Evolutionary conservation across 768 basidiomycete genomes (phyloP).

Genomic region (Termitomyces sp.): DNA sequence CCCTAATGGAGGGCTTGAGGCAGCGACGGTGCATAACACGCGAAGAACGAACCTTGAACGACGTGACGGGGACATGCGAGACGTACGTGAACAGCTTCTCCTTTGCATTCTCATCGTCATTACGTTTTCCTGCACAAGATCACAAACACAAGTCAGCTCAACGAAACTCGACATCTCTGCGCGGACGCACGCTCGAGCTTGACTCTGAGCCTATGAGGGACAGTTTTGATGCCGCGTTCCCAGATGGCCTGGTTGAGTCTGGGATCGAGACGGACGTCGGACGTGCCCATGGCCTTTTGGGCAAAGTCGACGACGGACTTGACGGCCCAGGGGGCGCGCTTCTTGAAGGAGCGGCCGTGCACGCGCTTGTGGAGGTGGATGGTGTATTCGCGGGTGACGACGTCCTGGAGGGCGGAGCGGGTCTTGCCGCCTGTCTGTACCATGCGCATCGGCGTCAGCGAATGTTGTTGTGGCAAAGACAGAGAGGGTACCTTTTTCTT

Average conservation of each 20-base stretch:
- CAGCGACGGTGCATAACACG: background rate
- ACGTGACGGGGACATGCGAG: constrained; percentile 65
- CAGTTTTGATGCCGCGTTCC: constrained; percentile 90
- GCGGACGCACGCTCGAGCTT: constrained; percentile 86
- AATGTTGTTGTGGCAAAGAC: constrained; percentile 1
- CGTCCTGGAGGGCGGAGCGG: constrained; percentile 95
- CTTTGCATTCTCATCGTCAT: constrained; percentile 98
- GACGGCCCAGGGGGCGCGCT: constrained; percentile 94
- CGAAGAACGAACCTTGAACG: constrained; percentile 70
- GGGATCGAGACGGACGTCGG: constrained; percentile 91
- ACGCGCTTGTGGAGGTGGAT: constrained; percentile 96
- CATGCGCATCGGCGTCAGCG: background rate
- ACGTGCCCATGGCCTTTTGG: constrained; percentile 91
- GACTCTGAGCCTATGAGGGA: constrained; percentile 87
- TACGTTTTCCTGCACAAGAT: constrained; percentile 73
- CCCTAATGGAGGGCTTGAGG: constrained; percentile 40
- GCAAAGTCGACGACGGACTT: constrained; percentile 93
- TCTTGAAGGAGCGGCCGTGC: constrained; percentile 92
- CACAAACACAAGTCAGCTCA: background rate
- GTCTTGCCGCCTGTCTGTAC: constrained; percentile 71
- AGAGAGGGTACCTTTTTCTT: constrained; percentile 48
- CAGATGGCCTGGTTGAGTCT: constrained; percentile 95
- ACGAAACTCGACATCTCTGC: too few relatives aligned
- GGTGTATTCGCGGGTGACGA: constrained; percentile 98
- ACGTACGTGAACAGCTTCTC: constrained; percentile 96